Evolutionary conservation across 148 eudicot species (phyloP), one percentile per base, ranked within the genome.

Genomic region (Fagopyrum homotropicum): DNA sequence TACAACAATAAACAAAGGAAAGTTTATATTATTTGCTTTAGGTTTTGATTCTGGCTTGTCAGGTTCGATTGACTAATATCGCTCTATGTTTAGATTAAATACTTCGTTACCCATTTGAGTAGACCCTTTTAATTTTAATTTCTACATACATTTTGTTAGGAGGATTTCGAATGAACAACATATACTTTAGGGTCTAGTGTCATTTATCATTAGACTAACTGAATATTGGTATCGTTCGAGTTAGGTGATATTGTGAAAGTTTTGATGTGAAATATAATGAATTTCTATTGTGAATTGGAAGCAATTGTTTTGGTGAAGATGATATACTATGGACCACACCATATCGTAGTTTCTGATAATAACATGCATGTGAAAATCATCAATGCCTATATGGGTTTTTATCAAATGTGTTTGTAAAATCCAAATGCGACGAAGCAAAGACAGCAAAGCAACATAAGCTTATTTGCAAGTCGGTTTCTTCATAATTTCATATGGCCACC

Each of bases 291-390:
- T 60, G 66, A 60, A 22, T 26, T 19, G 40, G 66, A 60, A 60
- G 66, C 35, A 60, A 60, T 12, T 26, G 40, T 1, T 35, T 26
- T 60, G 64, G 64, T 59, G 64, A 22, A 59, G 35, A 59, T 59
- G 64, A 59, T 59, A 59, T 59, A 26, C 29, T 19, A 60, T 60
- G 66, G 66, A 60, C 66, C 66, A 60, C 66, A 26, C 29, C 35
- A 22, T 3, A 60, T 35, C 40, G 40, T 35, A 60, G 66, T 60
- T 60, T 19, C 4, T 60, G 66, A 60, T 60, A 60, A 60, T 9
- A 60, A 60, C 40, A 60, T 60, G 66, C 66, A 60, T 60, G 66
- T 60, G 66, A 60, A 60, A 35, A 9, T 19, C 66, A 60, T 60
- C 66, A 60, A 22, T 60, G 66, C 40, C 40, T 60, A 60, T 60